Evolutionary conservation across 2,329 filamentous ascomycete species (phyloP), one percentile per base, ranked within the genome.

Genomic region (Blastomyces gilchristii): DNA sequence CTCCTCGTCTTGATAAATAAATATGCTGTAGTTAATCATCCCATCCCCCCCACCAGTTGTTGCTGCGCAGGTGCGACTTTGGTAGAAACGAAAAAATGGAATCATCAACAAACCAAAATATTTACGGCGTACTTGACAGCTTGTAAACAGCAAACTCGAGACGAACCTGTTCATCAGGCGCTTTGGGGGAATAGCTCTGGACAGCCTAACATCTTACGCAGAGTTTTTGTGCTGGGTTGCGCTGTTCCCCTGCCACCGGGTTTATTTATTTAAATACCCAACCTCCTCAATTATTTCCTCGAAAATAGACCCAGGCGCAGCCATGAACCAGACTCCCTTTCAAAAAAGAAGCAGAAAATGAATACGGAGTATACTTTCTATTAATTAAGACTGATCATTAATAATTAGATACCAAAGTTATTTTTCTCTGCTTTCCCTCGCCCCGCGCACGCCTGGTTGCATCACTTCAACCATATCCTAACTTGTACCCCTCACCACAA

Each of bases 191-290:
- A 54, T 34, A n/a, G 8, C 12, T 54, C 37, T 11, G 7, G 31
- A n/a, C 18, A 28, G 18, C n/a, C n/a, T 56, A 16, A 34, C 25
- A 28, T 12, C 12, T 11, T 12, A 8, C 11, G n/a, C 11, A 8
- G n/a, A 45, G 16, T 49, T 59, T 4, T 4, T n/a, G 41, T 5
- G 28, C 31, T 59, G 57, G 57, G 43, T 4, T 34, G 28, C 49
- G 57, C 31, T 54, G 62, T 31, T 53, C 37, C 69, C 70, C 70
- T 69, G 70, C 70, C 70, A 71, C 69, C 70, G 47, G 60, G 66
- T 67, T 71, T 34, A 62, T 64, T 50, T n/a, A 65, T 22, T 22
- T 22, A 22, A 22, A 22, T 22, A 31, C 65, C 65, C 63, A 58
- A 65, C 62, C 63, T 43, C 62, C 57, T 62, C 14, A 39, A 50